A percentile compares a stretch with the other conserved stretches of the same genome.
Evolutionary conservation across 345 rosid species (phyloP).

Genomic region (Eucalyptus camaldulensis): DNA sequence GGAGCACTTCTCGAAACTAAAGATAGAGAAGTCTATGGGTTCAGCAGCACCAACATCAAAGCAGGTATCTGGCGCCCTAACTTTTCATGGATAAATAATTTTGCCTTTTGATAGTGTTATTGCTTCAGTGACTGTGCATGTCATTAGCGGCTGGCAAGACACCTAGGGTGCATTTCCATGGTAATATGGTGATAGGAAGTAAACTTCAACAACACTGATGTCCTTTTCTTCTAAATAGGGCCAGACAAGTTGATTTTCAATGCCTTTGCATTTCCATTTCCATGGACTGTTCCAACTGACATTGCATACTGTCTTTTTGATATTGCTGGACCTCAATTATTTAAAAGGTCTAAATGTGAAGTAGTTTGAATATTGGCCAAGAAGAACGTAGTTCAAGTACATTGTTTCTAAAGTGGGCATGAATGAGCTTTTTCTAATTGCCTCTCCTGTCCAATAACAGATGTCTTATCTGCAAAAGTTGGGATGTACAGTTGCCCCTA

Average conservation of each 20-base stretch:
- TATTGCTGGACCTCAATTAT: background rate
- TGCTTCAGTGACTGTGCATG: background rate
- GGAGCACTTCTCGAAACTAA: conserved; percentile 84
- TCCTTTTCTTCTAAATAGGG: background rate
- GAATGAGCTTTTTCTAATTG: background rate
- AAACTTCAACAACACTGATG: background rate
- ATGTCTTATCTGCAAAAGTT: conserved; percentile 57
- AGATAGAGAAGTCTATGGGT: conserved; percentile 82
- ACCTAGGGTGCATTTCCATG: background rate
- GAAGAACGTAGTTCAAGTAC: background rate
- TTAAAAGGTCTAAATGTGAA: background rate
- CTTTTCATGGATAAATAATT: background rate
- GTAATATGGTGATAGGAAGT: background rate
- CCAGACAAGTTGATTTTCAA: background rate
- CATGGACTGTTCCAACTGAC: background rate
- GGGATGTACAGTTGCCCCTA: conserved; percentile 73
- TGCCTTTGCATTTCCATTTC: background rate
- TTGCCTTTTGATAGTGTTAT: background rate
- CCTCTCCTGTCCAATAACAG: conserved; percentile 11
- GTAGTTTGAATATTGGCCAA: background rate
- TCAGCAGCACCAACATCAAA: conserved; percentile 69
- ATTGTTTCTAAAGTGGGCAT: background rate
- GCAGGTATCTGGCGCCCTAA: conserved; percentile 35
- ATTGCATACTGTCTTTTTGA: background rate
- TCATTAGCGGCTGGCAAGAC: background rate